Conservation (phyloP, 2,329 filamentous ascomycete species). For the Aaosphaeria arxii region DNA sequence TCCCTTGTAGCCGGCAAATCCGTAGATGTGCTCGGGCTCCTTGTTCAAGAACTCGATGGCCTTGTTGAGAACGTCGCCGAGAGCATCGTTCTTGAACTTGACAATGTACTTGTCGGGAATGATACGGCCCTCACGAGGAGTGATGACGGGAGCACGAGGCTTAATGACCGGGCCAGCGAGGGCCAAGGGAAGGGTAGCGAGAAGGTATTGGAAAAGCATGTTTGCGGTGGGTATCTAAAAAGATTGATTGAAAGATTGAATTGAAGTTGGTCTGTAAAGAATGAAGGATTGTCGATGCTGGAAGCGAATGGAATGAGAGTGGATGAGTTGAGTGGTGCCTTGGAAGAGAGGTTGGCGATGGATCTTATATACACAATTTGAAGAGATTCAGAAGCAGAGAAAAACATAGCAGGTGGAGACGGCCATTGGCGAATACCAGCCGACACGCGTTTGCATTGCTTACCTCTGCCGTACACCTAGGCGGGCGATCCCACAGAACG, state of each 20-base stretch:
- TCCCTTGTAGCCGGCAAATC: conserved; percentile 38
- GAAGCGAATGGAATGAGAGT: background rate
- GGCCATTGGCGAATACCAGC: background rate
- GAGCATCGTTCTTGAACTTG: conserved; percentile 41
- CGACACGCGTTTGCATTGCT: too few species aligned
- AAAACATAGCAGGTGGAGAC: conserved; percentile 5
- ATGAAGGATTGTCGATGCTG: background rate
- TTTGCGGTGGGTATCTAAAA: background rate
- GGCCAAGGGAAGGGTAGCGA: conserved; percentile 37
- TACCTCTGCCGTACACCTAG: background rate
- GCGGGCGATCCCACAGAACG: conserved; percentile 3
- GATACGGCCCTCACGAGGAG: conserved; percentile 25
- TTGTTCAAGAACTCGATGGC: conserved; percentile 23
- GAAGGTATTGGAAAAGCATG: conserved; percentile 36
- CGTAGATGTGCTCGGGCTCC: conserved; percentile 34
- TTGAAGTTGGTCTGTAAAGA: background rate
- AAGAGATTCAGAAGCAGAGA: conserved; percentile 5
- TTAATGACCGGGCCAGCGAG: conserved; percentile 35
- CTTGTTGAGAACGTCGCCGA: conserved; percentile 23
- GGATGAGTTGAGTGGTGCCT: conserved; percentile 15
- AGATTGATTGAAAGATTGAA: conserved; percentile 6
- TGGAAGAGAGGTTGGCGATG: conserved; percentile 12
- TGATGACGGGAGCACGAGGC: conserved; percentile 36
- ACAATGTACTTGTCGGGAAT: conserved; percentile 47
- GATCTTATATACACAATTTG: conserved; percentile 27